Base-by-base conservation (phyloP, 805 yeast species). In the Geotrichum ghanense region DNA sequence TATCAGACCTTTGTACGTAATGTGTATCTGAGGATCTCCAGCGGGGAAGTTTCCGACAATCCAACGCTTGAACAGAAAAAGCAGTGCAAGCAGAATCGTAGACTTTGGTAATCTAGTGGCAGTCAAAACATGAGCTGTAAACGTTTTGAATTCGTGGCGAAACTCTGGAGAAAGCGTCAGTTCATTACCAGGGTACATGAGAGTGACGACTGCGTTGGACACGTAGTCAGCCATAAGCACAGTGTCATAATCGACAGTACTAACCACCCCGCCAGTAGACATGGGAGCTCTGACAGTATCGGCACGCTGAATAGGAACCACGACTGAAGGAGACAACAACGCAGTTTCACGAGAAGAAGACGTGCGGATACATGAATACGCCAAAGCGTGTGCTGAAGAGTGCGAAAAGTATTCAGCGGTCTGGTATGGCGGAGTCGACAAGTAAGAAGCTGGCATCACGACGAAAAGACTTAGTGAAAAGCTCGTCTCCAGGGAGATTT, bases 91-190 rank as follows among this genome's bases (percentile, higher is more conserved):
- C 25, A 88, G 69, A 40, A 92, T 73, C 16, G 97, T 83, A 2
- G 87, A 75, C 53, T 80, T 75, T 25, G 97, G 95, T 54, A 90
- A 70, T 54, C 97, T 76, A 3, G 97, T 92, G 9, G 96, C 94
- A 48, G 80, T 73, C 50, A 90, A 69, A 2, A 90, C 89, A 35
- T 81, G 75, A 46, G 73, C 71, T 19, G 86, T 68, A 52, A 78
- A 78, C 50, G 69, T 68, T 54, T 73, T 76, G 62, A 84, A 81
- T 37, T 74, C 70, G 39, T 61, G 61, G 22, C 37, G 81, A 39
- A 74, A 70, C 41, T 61, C 61, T 21, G 74, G 53, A 16, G 79
- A 66, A 48, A 41, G 48, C 24, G 44, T 45, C 48, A 43, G 62
- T 25, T 50, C 45, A 41, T 55, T 23, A 23, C 21, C 50, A 34